Conservation (phyloP, 345 rosid species). For the Lenwebbia sp. region DNA sequence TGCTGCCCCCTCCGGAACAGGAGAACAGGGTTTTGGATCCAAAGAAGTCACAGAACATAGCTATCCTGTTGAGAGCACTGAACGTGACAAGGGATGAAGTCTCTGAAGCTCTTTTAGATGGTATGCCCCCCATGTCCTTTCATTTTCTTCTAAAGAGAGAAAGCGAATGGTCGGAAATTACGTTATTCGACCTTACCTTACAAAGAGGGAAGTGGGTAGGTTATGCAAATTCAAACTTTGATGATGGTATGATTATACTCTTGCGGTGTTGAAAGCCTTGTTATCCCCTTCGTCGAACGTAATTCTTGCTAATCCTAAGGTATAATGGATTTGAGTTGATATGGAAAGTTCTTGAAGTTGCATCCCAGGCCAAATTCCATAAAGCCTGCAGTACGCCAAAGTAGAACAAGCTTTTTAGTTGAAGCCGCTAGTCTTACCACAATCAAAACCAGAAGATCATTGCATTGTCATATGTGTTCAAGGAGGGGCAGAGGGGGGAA, state of each 20-base stretch:
- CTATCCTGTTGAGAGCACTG: slow-evolving; percentile 81
- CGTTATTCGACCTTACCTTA: background rate
- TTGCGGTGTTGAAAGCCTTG: background rate
- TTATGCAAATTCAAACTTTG: background rate
- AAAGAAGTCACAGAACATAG: slow-evolving; percentile 97
- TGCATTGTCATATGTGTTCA: background rate
- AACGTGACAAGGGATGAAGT: slow-evolving; percentile 94
- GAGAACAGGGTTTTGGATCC: slow-evolving; percentile 95
- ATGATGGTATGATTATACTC: background rate
- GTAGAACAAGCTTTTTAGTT: background rate
- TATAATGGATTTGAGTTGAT: background rate
- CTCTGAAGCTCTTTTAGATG: slow-evolving; percentile 91
- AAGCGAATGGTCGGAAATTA: background rate
- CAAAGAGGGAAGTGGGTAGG: background rate
- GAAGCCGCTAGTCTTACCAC: background rate
- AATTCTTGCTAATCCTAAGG: background rate
- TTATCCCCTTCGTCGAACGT: background rate
- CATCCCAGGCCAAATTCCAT: background rate
- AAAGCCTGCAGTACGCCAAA: background rate
- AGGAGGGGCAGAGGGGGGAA: background rate
- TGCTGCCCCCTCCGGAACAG: slow-evolving; percentile 53
- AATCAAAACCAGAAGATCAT: background rate
- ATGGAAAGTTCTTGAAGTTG: background rate
- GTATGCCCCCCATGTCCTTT: slow-evolving; percentile 28
- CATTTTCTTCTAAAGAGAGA: background rate